Evolutionary conservation across 768 basidiomycete species (phyloP).

Genomic region (Boletus insuetus): DNA sequence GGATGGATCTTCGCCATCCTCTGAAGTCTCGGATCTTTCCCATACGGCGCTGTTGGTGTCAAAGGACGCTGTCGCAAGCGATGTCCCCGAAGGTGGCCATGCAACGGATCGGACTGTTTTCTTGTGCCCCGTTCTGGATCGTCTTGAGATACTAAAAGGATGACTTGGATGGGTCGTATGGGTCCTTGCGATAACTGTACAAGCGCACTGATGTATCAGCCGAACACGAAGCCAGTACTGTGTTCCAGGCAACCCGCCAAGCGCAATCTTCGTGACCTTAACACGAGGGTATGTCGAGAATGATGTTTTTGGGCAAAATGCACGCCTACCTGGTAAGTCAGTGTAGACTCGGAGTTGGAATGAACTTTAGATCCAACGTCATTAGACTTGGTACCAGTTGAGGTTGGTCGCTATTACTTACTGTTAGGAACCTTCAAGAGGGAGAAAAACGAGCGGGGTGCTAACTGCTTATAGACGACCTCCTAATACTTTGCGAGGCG

Average conservation of each 20-base stretch:
- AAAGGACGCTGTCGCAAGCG: conserved; percentile 90
- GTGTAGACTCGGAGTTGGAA: conserved; percentile 10
- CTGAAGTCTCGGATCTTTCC: conserved; percentile 58
- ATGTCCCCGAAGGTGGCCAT: conserved; percentile 52
- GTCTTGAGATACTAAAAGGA: conserved; percentile 52
- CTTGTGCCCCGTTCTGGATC: conserved; percentile 82
- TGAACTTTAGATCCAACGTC: conserved; percentile 17
- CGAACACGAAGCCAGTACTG: conserved; percentile 90
- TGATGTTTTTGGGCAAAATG: not conserved
- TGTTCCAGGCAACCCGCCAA: conserved; percentile 92
- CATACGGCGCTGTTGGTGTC: conserved; percentile 91
- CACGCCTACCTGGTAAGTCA: conserved; percentile 4
- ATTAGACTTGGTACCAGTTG: conserved; percentile 1
- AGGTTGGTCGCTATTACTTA: too few species aligned
- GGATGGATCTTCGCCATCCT: conserved; percentile 34
- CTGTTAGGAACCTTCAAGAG: too few species aligned
- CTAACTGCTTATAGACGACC: too few species aligned
- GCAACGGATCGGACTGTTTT: conserved; percentile 85
- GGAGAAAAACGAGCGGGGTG: too few species aligned
- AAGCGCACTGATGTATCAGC: conserved; percentile 90
- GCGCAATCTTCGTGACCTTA: conserved; percentile 79
- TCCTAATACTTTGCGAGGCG: too few species aligned
- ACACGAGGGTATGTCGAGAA: not conserved
- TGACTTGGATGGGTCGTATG: conserved; percentile 25
- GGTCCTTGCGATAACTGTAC: conserved; percentile 56